Percentiles rank a stretch among this genome's conserved stretches.
Evolutionary conservation across 805 yeast genomes (phyloP).

Genomic region (Monosporozyma unispora): DNA sequence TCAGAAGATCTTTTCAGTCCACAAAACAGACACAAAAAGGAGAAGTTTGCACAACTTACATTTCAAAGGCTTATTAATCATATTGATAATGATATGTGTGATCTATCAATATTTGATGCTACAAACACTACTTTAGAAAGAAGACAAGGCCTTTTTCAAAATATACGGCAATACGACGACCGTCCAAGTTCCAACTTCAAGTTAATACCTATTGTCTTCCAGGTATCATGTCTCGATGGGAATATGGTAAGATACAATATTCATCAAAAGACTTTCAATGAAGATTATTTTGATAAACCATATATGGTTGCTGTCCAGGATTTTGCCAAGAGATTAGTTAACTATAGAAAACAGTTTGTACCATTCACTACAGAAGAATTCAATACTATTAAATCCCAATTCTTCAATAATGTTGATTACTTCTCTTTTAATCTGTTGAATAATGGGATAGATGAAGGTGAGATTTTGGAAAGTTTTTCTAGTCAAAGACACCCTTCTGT

Average conservation of each 20-base stretch:
- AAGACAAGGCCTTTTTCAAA: constrained; percentile 26
- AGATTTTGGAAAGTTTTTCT: not conserved
- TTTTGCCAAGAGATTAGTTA: constrained; percentile 47
- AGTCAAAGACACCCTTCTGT: not conserved
- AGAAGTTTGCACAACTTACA: constrained; percentile 45
- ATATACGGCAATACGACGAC: constrained; percentile 16
- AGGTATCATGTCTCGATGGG: constrained; percentile 48
- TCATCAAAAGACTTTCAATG: constrained; percentile 52
- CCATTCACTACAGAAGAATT: constrained; percentile 22
- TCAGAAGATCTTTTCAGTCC: constrained; percentile 36
- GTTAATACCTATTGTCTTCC: constrained; percentile 45
- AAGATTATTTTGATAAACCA: constrained; percentile 48
- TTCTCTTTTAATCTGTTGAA: constrained; percentile 4
- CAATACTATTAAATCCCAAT: constrained; percentile 5
- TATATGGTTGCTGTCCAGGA: constrained; percentile 47
- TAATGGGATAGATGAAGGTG: constrained; percentile 3
- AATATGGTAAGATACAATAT: constrained; percentile 50
- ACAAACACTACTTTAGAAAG: constrained; percentile 45
- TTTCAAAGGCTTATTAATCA: constrained; percentile 38
- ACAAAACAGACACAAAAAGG: constrained; percentile 38
- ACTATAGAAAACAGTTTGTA: constrained; percentile 34
- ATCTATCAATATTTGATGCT: constrained; percentile 53
- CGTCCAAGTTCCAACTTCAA: constrained; percentile 13
- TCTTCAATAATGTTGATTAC: not conserved
- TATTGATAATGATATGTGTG: constrained; percentile 35